These are phyloP conservation scores for Trematosphaeria pertusa DNA, from an alignment of 2,329 filamentous ascomycete genomes.

Conservation along the genomic window DNA sequence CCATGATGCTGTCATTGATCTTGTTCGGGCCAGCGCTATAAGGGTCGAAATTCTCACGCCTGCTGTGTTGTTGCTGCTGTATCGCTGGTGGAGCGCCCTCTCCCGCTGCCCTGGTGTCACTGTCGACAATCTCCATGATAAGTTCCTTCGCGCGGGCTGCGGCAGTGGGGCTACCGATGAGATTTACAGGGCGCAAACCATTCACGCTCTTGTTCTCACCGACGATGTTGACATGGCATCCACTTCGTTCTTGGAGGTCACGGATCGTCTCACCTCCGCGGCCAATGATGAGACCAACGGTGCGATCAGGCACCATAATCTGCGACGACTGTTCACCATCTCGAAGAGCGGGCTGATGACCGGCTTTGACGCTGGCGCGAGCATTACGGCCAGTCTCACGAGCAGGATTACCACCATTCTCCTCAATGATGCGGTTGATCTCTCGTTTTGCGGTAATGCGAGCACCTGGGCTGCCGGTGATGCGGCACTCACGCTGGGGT, in stretches of 20 bases:
- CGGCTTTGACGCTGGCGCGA: conserved; percentile 51
- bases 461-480: conserved; percentile 74
- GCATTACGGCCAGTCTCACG: conserved; percentile 48
- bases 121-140: conserved; percentile 94
- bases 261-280: conserved; percentile 91
- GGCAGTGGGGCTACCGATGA: conserved; percentile 79
- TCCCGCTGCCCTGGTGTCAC: conserved; percentile 69
- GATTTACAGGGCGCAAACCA: conserved; percentile 85
- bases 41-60: conserved; percentile 49
- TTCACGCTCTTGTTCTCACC: conserved; percentile 93
- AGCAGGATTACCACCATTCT: conserved; percentile 69
- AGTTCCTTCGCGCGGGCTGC: conserved; percentile 81
- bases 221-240: conserved; percentile 96
- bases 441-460: conserved; percentile 80
- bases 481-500: conserved; percentile 82
- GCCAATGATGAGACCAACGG: conserved; percentile 92
- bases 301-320: conserved; percentile 94
- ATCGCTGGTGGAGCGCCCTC: conserved; percentile 41
- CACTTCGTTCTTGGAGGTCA: conserved; percentile 87
- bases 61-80: conserved; percentile 25
- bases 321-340: conserved; percentile 87
- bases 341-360: conserved; percentile 60
- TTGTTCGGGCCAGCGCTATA: conserved; percentile 61
- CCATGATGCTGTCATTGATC: conserved; percentile 81
- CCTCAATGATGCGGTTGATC: conserved; percentile 87